Percentiles rank a stretch among this genome's conserved stretches.
phyloP scores from a whole-genome alignment of 2,329 filamentous ascomycete species.

The Aspergillus novoparasiticus region DNA sequence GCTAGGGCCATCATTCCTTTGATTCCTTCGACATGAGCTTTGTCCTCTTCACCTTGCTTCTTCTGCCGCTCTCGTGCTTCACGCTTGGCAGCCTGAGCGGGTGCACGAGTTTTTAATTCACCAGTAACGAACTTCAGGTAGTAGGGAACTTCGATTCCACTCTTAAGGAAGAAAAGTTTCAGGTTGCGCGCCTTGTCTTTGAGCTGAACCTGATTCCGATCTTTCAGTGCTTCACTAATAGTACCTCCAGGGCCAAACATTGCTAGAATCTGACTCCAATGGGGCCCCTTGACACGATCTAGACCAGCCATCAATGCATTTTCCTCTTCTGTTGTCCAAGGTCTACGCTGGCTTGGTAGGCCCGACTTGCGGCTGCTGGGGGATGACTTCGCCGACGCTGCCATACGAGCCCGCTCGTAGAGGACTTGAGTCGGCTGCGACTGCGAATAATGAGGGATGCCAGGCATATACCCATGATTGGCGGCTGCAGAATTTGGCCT shows the following conservation, averaged over 20 bases:
- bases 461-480: slow-evolving; percentile 49
- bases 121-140: slow-evolving; percentile 87
- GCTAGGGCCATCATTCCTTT: slow-evolving; percentile 52
- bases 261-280: slow-evolving; percentile 89
- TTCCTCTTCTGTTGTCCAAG: slow-evolving; percentile 88
- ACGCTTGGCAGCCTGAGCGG: slow-evolving; percentile 59
- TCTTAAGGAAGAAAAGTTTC: slow-evolving; percentile 90
- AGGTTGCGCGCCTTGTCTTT: slow-evolving; percentile 91
- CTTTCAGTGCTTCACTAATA: slow-evolving; percentile 79
- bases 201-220: slow-evolving; percentile 85
- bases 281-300: slow-evolving; percentile 84
- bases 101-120: slow-evolving; percentile 82
- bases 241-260: slow-evolving; percentile 80
- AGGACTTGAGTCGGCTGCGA: slow-evolving; percentile 57
- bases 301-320: slow-evolving; percentile 86
- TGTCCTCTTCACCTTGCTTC: slow-evolving; percentile 50
- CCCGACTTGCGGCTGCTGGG: slow-evolving; percentile 56
- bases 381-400: slow-evolving; percentile 58
- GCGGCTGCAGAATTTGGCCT: slow-evolving; percentile 37
- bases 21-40: slow-evolving; percentile 50
- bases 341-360: slow-evolving; percentile 64
- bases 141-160: slow-evolving; percentile 84
- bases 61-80: slow-evolving; percentile 52
- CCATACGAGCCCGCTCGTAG: slow-evolving; percentile 60
- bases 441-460: slow-evolving; percentile 50